A percentile compares a stretch with the other conserved stretches of the same genome.
Conservation (phyloP, 1,284 basidiomycete genomes). For the Fomitopsis palustris region DNA sequence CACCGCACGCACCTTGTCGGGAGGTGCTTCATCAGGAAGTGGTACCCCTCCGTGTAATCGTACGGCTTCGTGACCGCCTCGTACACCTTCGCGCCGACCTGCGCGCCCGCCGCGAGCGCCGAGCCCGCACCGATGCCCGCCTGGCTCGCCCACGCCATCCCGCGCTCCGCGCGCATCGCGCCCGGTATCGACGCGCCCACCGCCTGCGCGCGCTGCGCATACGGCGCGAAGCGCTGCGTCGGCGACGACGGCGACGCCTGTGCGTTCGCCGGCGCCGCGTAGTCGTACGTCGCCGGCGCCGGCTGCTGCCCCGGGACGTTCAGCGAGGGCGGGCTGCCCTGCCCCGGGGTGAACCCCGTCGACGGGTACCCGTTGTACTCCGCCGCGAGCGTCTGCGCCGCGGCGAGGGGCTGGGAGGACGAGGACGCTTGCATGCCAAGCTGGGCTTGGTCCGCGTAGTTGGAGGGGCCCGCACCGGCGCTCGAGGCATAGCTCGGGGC, state of each 20-base stretch:
- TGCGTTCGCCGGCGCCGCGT: background rate
- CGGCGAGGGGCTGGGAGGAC: constrained; percentile 24
- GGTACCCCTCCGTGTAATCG: constrained; percentile 93
- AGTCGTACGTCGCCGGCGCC: constrained; percentile 3
- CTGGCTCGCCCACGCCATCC: constrained; percentile 2
- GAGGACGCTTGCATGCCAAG: constrained; percentile 40
- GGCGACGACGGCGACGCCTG: background rate
- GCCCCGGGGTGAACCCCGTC: constrained; percentile 8
- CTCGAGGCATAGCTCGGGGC: constrained; percentile 1
- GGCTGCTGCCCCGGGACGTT: constrained; percentile 3
- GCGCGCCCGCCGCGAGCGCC: constrained; percentile 8
- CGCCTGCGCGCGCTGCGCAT: constrained; percentile 2
- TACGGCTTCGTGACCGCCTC: constrained; percentile 77
- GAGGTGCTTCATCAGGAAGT: constrained; percentile 91
- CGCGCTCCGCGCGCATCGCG: constrained; percentile 1
- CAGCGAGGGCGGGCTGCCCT: constrained; percentile 10
- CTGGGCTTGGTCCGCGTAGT: constrained; percentile 18
- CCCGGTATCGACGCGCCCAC: background rate
- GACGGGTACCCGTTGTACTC: constrained; percentile 4
- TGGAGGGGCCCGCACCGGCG: constrained; percentile 9
- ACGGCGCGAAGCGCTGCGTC: constrained; percentile 2
- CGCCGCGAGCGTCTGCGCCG: constrained; percentile 4
- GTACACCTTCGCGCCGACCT: constrained; percentile 60
- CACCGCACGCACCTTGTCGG: constrained; percentile 65
- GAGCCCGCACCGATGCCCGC: constrained; percentile 9